These are phyloP conservation scores for Calamus simplicifolius DNA, from an alignment of 176 grass and related monocot species.

Conservation along the genomic window DNA sequence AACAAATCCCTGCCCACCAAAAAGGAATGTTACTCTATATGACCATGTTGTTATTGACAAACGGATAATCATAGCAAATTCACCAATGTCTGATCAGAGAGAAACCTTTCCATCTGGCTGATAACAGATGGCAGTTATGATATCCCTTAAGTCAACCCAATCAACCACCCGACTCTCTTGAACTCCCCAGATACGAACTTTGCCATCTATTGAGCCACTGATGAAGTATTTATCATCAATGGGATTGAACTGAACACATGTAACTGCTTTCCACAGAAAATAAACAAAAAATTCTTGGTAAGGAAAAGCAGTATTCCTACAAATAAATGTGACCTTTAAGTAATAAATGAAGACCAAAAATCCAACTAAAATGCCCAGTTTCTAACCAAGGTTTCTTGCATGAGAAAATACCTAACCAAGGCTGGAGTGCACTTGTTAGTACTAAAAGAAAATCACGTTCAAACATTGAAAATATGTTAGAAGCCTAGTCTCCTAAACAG, in stretches of 20 bases:
- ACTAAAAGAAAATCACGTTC: conserved; percentile 5
- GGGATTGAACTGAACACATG: conserved; percentile 85
- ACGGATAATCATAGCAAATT: no score
- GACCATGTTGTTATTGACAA: no score
- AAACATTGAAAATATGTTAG: neutral
- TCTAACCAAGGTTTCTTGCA: no score
- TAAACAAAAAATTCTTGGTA: neutral
- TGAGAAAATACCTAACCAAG: no score
- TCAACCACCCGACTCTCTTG: conserved; percentile 65
- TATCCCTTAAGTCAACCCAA: conserved; percentile 74
- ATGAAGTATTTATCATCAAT: conserved; percentile 67
- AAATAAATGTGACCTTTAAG: no score
- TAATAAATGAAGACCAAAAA: no score
- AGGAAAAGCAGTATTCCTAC: neutral
- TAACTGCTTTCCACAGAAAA: conserved; percentile 42
- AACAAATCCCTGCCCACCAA: conserved; percentile 50
- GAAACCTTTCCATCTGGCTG: conserved; percentile 77
- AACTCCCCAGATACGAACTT: conserved; percentile 85
- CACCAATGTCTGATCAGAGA: conserved; percentile 11
- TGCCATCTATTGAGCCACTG: conserved; percentile 85
- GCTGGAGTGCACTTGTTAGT: no score
- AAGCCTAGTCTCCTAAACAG: no score
- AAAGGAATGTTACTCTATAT: neutral
- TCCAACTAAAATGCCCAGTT: no score
- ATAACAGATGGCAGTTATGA: conserved; percentile 72